Evolutionary conservation across 192 early-diverging fungal species (phyloP), one percentile per base, ranked within the genome.

Genomic region (Linnemannia schmuckeri): DNA sequence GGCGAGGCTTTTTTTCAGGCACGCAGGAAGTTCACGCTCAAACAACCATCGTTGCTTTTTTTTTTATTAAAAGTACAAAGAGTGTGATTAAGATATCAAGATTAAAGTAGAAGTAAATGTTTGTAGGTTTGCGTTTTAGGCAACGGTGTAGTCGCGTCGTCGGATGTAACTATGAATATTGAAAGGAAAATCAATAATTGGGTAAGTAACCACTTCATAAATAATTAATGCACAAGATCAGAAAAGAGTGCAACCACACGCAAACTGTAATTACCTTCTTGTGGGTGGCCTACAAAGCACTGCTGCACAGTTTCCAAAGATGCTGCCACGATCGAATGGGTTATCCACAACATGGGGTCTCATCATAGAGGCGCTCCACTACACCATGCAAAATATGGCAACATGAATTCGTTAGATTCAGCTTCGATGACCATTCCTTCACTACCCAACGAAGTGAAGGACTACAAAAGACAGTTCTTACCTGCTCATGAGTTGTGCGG

Each of bases 401-500:
- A 37, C 3, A 70, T 9, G 47, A 13, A 15, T 73, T 72, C 33
- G 27, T 44, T 38, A 49, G 44, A 63, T 52, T 69, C n/a, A 74
- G 37, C n/a, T 52, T 54, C n/a, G 49, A 17, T 79, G 10, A 49
- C 54, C 61, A 68, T 17, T n/a, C 22, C 61, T 12, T 75, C 13
- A n/a, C 6, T 37, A 44, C 44, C 41, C 66, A 40, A 4, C 27
- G 46, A 79, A 35, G 55, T 46, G 4, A 27, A 61, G 63, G n/a
- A 22, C 20, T 35, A 61, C 20, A 49, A 46, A 22, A 40, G 44
- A 44, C 72, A 52, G 47, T 3, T 18, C 24, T 6, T 57, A 96
- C 89, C 75, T 97, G 93, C 88, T 99, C 97, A 84, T 98, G 97
- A 0, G 97, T 99, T 13, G 97, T 97, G n/a, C 97, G 80, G 77